Evolutionary conservation across 2,329 filamentous ascomycete genomes (phyloP), one percentile per base, ranked within the genome.

Genomic region (Beauveria caledonica): DNA sequence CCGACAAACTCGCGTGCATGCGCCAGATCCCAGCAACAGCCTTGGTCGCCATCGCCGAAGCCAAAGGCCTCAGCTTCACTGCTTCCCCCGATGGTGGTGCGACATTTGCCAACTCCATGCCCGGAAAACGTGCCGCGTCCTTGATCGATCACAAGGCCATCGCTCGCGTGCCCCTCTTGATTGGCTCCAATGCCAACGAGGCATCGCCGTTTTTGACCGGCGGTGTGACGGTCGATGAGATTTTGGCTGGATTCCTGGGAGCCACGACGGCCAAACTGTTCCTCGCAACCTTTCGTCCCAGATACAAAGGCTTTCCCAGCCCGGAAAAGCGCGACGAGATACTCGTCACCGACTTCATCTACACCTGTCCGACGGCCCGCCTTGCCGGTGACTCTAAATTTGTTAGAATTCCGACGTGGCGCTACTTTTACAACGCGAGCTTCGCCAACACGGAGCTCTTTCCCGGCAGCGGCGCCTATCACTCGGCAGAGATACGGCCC

Each of bases 351-450:
- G 67, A 71, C 13, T 40, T 66, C 8, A 33, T 51, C 2, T 66
- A 64, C 23, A 64, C 65, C 13, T 71, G 69, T 5, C 63, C 67
- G 0, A 51, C 62, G 3, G 64, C 61, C 9, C 52, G 64, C 1
- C 68, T 71, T 7, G 66, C 70, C 5, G 64, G 71, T 3, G 73
- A 73, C 2, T 74, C 74, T 10, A 60, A 64, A 0, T 40, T 60
- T 0, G 66, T 71, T 4, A 72, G 67, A 9, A 70, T 79, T 7
- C 71, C 74, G 0, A 69, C 74, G 9, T 81, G 77, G 75, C 70
- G 73, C 29, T 79, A 76, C 60, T 71, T 74, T 33, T 81, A 77
- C 66, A 74, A 78, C 57, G 78, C 74, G 6, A 76, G 80, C 66
- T 82, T 78, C 70, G 63, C 72, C 15, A 80, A 80, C 62, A 73